phyloP scores from a whole-genome alignment of 2,329 filamentous ascomycete species.

The Fonsecaea nubica region DNA sequence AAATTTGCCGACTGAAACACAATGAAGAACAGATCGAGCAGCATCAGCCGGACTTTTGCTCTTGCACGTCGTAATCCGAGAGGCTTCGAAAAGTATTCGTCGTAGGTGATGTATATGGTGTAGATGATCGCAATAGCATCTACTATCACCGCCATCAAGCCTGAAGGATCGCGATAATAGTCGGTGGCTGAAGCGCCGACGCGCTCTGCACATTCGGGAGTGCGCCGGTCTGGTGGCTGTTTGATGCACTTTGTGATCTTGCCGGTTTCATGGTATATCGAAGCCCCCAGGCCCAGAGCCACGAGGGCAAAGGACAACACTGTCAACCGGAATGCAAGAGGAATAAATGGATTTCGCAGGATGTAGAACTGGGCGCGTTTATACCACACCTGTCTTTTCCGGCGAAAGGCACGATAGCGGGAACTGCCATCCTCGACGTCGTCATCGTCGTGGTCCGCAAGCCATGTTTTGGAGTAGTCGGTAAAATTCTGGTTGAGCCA shows the following conservation, averaged over 20 bases:
- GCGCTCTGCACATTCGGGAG: conserved; percentile 16
- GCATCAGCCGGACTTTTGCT: conserved; percentile 85
- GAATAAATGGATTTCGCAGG: conserved; percentile 82
- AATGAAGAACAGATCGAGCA: conserved; percentile 94
- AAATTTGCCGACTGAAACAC: conserved; percentile 96
- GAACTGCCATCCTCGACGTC: conserved; percentile 59
- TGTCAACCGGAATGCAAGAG: conserved; percentile 78
- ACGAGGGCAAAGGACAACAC: conserved; percentile 83
- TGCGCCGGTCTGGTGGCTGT: conserved; percentile 33
- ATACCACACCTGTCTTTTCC: conserved; percentile 59
- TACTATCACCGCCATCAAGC: conserved; percentile 86
- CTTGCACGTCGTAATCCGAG: conserved; percentile 82
- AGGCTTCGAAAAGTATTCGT: conserved; percentile 95
- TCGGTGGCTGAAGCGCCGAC: conserved; percentile 30
- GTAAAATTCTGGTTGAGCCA: conserved; percentile 55
- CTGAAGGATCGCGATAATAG: conserved; percentile 71
- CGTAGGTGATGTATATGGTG: conserved; percentile 90
- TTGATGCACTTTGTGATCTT: conserved; percentile 40
- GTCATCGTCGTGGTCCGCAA: conserved; percentile 54
- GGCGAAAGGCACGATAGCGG: conserved; percentile 57
- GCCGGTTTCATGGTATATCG: conserved; percentile 70
- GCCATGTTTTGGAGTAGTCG: conserved; percentile 60
- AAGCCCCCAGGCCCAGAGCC: conserved; percentile 77
- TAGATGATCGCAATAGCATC: conserved; percentile 90
- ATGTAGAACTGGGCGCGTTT: conserved; percentile 71